Evolutionary conservation across 192 early-diverging fungal genomes (phyloP), one percentile per base, ranked within the genome.

Genomic region (Podila minutissima): DNA sequence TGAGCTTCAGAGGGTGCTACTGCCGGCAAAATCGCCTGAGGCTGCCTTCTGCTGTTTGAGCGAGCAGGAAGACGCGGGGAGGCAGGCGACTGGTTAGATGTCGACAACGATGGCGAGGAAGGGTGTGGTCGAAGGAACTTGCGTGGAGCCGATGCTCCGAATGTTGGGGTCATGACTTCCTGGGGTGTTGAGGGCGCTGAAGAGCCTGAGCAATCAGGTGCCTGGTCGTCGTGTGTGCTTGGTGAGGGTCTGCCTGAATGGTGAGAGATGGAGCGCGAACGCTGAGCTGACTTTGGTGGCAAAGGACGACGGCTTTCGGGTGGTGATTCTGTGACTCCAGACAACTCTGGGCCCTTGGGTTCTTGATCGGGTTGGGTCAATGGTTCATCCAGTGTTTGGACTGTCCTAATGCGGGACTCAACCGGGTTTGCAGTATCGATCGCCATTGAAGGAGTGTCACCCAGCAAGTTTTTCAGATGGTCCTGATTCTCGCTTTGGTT

Each of bases 271-370:
- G 76, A 81, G 37, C 76, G 65, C 4, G 76, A 69, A 3, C 77
- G 71, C 33, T 81, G 77, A 29, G 77, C 77, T 8, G 77, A 81
- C 59, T 81, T 81, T 22, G 71, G 77, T 66, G 77, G 77, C 48
- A 79, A 64, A 20, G 76, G 76, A 33, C 77, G 48, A 5, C 71
- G 71, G 48, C 77, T 69, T 51, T 81, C 77, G 6, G 37, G 15
- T 46, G 41, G 41, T 46, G 41, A 46, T 8, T 46, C 41, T 3
- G 41, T 46, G 0, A 46, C 13, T 46, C 41, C 41, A 46, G 41
- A 15, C 41, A 46, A 15, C 41, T 46, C 41, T 17, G 41, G 15
- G 15, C 41, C 41, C 2, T 46, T 46, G 11, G 41, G 41, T 46
- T 46, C 41, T 15, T 46, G 13, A 4, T 46, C n/a, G 53, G 22